Evolutionary conservation across 2,329 filamentous ascomycete species (phyloP), one percentile per base, ranked within the genome.

Genomic region (Trichoderma atrobrunneum): DNA sequence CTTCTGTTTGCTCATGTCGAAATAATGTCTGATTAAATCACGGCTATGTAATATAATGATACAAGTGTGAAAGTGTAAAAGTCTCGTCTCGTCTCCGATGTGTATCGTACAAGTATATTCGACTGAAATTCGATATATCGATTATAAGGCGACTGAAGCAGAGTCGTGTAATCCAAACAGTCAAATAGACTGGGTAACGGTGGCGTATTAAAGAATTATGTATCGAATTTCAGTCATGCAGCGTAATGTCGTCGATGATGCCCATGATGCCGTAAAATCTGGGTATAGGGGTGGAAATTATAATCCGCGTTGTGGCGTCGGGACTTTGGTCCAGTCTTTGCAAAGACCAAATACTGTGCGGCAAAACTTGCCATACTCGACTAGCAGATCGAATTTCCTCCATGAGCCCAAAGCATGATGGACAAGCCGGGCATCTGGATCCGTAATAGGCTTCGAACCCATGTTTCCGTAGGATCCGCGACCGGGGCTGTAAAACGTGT

Each of bases 341-440:
- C 75, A 77, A 63, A 74, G 62, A 7, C 75, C 76, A 21, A 77
- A 75, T 8, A 74, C 54, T 5, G 76, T 77, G 12, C 76, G 72
- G 39, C 76, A 77, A n/a, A 77, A 75, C 68, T 77, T 77, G 67
- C 76, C 76, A 28, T 75, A 76, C 51, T 77, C 76, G n/a, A 76
- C 73, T 5, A 61, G n/a, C 14, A 72, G 14, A 54, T 75, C 70
- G 32, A 76, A 76, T 24, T 72, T 73, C 51, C 73, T 73, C 76
- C 76, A 77, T 21, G 76, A 76, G 7, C 76, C 76, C 65, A 77
- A 73, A 18, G 74, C 73, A 59, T 76, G 76, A 30, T 77, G 76
- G 6, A 73, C 73, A 2, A 77, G 72, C 18, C 76, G 70, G 16
- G 76, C 76, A 43, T 77, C 74, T 16, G 73, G 67, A 51, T 76